Conservation (phyloP, 129 eudicot species). For the Glebionis coronaria region DNA sequence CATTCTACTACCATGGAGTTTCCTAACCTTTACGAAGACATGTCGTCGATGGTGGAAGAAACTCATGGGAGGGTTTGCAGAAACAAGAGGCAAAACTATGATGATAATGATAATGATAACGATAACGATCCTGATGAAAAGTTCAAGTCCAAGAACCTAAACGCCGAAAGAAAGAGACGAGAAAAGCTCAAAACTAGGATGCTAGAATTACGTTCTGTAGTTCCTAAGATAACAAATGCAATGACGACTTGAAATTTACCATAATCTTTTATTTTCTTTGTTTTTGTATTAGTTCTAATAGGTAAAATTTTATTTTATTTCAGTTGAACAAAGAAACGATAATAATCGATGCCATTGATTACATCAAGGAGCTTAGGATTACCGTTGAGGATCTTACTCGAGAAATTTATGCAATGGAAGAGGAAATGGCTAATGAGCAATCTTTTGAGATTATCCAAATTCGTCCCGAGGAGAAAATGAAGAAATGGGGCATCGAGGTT, state of each 20-base stretch:
- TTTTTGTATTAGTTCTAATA: background rate
- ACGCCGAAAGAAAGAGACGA: conserved; percentile 75
- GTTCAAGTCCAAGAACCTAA: conserved; percentile 76
- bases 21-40: conserved; percentile 28
- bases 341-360: conserved; percentile 68
- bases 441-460: conserved; percentile 21
- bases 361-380: conserved; percentile 54
- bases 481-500: conserved; percentile 60
- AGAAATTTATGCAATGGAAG: conserved; percentile 54
- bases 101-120: conserved; percentile 21
- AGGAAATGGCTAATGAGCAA: conserved; percentile 35
- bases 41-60: conserved; percentile 27
- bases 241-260: conserved; percentile 21
- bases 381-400: conserved; percentile 31
- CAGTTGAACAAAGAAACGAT: conserved; percentile 73
- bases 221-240: conserved; percentile 91
- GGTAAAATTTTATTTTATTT: conserved; percentile 10
- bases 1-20: conserved; percentile 28
- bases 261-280: background rate
- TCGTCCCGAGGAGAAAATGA: conserved; percentile 45
- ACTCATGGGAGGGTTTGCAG: conserved; percentile 29
- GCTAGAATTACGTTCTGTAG: conserved; percentile 67
- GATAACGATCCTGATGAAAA: conserved; percentile 27
- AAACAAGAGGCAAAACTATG: conserved; percentile 19
- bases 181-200: conserved; percentile 62